Conservation (phyloP, 1,284 basidiomycete species). For the Melampsora americana region DNA sequence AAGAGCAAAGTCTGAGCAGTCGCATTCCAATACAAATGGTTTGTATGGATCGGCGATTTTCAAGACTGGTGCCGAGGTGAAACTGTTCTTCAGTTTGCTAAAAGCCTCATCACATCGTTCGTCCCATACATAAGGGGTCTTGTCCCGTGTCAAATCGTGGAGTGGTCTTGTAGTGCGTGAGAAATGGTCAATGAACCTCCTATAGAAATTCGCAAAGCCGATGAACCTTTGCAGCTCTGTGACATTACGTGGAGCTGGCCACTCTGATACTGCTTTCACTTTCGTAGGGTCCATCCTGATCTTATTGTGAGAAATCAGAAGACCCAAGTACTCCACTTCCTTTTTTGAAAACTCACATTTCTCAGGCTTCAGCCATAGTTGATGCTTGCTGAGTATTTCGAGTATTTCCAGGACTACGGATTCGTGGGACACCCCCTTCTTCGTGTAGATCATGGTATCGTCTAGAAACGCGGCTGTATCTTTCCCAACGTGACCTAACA, state of each 20-base stretch:
- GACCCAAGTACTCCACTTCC: no score
- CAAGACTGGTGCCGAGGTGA: background rate
- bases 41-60: no score
- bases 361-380: background rate
- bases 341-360: no score
- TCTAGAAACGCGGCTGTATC: background rate
- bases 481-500: background rate
- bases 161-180: conserved; percentile 44
- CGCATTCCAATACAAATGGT: no score
- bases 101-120: conserved; percentile 46
- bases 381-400: background rate
- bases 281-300: conserved; percentile 58
- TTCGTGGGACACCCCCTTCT: background rate
- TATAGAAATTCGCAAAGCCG: conserved; percentile 57
- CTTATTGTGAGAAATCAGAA: conserved; percentile 1
- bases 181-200: conserved; percentile 56
- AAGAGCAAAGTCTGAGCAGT: no score
- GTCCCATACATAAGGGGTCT: background rate
- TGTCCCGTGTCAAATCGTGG: background rate
- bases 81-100: background rate
- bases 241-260: no score
- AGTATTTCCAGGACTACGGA: background rate
- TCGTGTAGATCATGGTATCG: background rate
- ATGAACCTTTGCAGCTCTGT: conserved; percentile 54
- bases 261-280: conserved; percentile 53